Conservation (phyloP, 331 rosid species). For the Acacia concinna region DNA sequence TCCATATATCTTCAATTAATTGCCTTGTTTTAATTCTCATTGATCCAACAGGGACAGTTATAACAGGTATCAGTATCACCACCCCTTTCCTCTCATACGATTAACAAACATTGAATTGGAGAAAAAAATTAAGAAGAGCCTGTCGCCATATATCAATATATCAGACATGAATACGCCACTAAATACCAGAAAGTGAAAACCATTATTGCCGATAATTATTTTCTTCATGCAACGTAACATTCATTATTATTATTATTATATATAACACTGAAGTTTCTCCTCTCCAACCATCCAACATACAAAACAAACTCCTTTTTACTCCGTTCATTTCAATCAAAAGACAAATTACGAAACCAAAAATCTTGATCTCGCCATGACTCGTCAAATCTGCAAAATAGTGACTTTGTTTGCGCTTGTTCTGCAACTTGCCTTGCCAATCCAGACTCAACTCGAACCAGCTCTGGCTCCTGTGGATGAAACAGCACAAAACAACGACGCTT, state of each 20-base stretch:
- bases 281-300: neutral
- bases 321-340: neutral
- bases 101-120: neutral
- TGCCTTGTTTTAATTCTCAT: too few species aligned
- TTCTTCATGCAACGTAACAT: constrained; percentile 23
- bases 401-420: constrained; percentile 3
- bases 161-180: neutral
- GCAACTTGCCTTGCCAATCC: neutral
- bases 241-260: neutral
- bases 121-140: neutral
- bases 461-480: neutral
- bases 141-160: neutral
- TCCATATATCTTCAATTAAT: too few species aligned
- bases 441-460: neutral
- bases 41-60: too few species aligned
- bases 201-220: neutral
- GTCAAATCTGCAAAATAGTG: constrained; percentile 13
- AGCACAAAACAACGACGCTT: neutral
- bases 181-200: constrained; percentile 4
- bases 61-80: neutral
- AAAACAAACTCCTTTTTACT: neutral
- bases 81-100: neutral
- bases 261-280: neutral
- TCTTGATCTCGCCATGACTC: neutral
- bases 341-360: neutral